Conservation (phyloP, 257 asterid genomes). For the Cynanchum wilfordii region DNA sequence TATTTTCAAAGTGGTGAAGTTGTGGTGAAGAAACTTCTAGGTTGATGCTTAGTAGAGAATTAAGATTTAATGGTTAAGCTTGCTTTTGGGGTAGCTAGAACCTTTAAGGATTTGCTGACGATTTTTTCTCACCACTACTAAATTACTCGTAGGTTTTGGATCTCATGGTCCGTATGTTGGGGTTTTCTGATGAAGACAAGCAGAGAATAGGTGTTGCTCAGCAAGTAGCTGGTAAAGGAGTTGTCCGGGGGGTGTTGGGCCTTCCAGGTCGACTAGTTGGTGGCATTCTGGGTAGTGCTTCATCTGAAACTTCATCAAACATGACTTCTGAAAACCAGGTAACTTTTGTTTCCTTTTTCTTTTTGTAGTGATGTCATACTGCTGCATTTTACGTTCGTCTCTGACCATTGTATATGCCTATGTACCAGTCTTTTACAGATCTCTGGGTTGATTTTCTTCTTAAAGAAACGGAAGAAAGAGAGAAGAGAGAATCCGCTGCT, state of each 20-base stretch:
- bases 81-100: not conserved
- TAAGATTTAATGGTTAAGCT: not conserved
- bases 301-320: slow-evolving; percentile 43
- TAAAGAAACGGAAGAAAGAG: slow-evolving; percentile 74
- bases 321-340: slow-evolving; percentile 82
- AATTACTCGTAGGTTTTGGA: slow-evolving; percentile 67
- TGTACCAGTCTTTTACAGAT: slow-evolving; percentile 81
- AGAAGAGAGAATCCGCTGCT: slow-evolving; percentile 46
- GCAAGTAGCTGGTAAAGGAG: slow-evolving; percentile 89
- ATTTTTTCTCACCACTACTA: not conserved
- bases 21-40: not conserved
- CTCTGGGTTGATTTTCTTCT: slow-evolving; percentile 99
- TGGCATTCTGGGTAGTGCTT: slow-evolving; percentile 69
- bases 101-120: not conserved
- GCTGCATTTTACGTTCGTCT: not conserved
- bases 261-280: slow-evolving; percentile 94
- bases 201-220: slow-evolving; percentile 87
- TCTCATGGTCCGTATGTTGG: slow-evolving; percentile 94
- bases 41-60: not conserved
- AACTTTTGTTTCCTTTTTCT: not conserved
- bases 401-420: not conserved
- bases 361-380: not conserved
- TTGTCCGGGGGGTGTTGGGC: slow-evolving; percentile 92
- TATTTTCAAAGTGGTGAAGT: no score
- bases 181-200: slow-evolving; percentile 95